Evolutionary conservation across 2,329 filamentous ascomycete genomes (phyloP), one percentile per base, ranked within the genome.

Genomic region (Penicillium sp.): DNA sequence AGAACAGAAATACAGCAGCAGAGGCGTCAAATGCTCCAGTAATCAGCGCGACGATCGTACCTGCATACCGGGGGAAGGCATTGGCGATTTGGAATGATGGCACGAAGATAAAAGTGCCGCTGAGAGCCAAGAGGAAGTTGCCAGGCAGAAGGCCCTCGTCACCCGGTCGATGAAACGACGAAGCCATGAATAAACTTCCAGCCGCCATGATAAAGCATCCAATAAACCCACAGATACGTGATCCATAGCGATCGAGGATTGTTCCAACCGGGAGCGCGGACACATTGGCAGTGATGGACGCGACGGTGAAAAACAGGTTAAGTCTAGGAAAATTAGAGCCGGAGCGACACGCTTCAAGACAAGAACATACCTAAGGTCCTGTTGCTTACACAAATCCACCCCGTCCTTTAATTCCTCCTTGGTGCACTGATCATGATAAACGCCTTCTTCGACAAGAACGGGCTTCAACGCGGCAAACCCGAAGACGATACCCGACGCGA

Each of bases 251-350:
- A 74, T 96, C 92, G 14, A 96, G 84, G 26, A 96, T 88, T 5
- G 90, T 90, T 24, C 92, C 93, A 11, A 96, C 86, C 2, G 92
- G 90, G 7, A 96, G 81, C 13, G 93, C 92, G 41, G 87, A 90
- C 13, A 96, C 89, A 68, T 96, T 96, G 39, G 92, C 96, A 7
- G 85, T 89, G 10, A 96, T 91, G 14, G 91, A 92, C 13, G 92
- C 92, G 41, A 92, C 84, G 6, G 91, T 96, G 79, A 96, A 96
- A 90, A 96, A 96, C 63, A 96, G 79, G 72, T 96, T 96, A 55
- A 96, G 82, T 57, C 80, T 81, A 51, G n/a, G 6, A 19, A 14
- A 45, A 52, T 67, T 52, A 65, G 58, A 14, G n/a, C 48, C 16
- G 26, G 29, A 43, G 14, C 10, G 39, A 22, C 22, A 27, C n/a